Conservation (phyloP, 2,329 filamentous ascomycete species). For the Ascochyta viciae-villosae region DNA sequence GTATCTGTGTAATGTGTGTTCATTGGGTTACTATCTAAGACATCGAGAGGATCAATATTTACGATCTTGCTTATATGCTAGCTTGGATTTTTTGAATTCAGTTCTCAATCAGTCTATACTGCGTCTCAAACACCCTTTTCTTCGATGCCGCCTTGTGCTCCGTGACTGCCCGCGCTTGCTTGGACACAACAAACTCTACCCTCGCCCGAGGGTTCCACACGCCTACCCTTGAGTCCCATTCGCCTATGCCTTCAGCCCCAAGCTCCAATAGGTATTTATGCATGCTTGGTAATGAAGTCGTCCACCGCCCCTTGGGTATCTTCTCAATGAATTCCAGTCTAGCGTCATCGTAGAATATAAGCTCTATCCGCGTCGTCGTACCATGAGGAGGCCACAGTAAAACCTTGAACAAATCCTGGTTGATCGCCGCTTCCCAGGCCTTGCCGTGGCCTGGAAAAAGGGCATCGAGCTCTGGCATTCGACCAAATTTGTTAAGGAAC, state of each 20-base stretch:
- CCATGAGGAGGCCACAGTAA: neutral
- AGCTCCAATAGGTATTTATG: neutral
- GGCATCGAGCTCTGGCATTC: slow-evolving; percentile 1
- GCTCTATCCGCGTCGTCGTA: slow-evolving; percentile 1
- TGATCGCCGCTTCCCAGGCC: slow-evolving; percentile 6
- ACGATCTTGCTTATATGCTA: too few species aligned
- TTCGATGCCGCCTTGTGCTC: neutral
- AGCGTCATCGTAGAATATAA: neutral
- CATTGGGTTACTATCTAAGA: fast-evolving
- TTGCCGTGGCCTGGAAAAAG: slow-evolving; percentile 3
- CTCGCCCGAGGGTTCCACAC: slow-evolving; percentile 2
- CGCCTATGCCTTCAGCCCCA: neutral
- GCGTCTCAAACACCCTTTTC: neutral
- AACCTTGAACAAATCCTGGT: neutral
- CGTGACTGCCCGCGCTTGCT: neutral
- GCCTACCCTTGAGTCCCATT: neutral
- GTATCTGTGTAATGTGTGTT: too few species aligned
- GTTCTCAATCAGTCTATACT: neutral
- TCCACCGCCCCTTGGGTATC: neutral
- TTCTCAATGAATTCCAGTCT: neutral
- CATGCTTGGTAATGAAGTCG: neutral
- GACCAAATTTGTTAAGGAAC: slow-evolving; percentile 11
- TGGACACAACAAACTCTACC: slow-evolving; percentile 3
- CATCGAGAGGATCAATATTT: too few species aligned
- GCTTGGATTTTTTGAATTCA: too few species aligned